Conservation (phyloP, 2,329 filamentous ascomycete genomes). For the Claviceps maximensis region DNA sequence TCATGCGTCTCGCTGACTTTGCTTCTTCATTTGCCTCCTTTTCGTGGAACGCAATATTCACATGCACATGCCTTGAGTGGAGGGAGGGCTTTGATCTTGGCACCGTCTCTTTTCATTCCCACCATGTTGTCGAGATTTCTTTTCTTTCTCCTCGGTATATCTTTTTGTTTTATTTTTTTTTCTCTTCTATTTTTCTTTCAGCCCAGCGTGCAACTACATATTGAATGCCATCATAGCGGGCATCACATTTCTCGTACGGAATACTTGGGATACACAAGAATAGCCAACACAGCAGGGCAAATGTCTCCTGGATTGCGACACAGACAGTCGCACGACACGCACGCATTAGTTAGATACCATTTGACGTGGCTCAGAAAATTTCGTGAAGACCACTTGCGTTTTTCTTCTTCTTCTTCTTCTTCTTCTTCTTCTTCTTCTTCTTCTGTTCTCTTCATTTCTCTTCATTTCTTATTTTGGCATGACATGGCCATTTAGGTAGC, state of each 20-base stretch:
- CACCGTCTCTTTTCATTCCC: background rate
- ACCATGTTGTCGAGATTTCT: background rate
- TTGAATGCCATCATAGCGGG: background rate
- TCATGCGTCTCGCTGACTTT: too few relatives aligned
- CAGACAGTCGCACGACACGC: too few relatives aligned
- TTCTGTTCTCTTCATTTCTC: background rate
- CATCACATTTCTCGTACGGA: background rate
- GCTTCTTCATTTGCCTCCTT: too few relatives aligned
- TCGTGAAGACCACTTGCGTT: background rate
- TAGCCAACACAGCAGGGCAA: too few relatives aligned
- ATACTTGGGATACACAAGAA: background rate
- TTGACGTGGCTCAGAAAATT: conserved; percentile 4
- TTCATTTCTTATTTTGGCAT: background rate
- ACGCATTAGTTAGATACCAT: conserved; percentile 4
- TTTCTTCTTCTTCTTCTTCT: background rate
- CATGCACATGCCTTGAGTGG: too few relatives aligned
- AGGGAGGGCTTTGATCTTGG: background rate
- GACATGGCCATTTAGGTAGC: background rate
- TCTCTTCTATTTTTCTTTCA: background rate
- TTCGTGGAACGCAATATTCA: too few relatives aligned
- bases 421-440: background rate
- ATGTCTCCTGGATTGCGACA: too few relatives aligned
- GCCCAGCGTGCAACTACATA: background rate
- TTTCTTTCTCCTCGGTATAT: background rate
- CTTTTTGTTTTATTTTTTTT: background rate